Percentiles rank a stretch among this genome's conserved stretches.
Conservation (phyloP, 306 rosid genomes). For the Corylus americana region DNA sequence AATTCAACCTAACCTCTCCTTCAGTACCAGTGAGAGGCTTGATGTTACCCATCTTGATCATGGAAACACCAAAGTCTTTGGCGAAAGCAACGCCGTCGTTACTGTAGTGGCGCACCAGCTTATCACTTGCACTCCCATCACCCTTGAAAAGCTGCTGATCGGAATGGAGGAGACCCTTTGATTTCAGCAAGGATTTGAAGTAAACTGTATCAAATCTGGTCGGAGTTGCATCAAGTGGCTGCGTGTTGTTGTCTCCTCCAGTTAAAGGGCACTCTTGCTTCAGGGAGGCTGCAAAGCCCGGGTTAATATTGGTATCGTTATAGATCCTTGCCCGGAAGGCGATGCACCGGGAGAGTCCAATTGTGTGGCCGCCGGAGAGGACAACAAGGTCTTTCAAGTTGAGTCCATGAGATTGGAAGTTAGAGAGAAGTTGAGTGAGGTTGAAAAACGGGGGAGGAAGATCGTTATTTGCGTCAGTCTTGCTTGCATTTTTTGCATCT, state of each 20-base stretch:
- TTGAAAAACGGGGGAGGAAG: conserved; percentile 32
- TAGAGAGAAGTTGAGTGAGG: conserved; percentile 36
- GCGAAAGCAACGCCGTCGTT: neutral
- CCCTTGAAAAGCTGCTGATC: conserved; percentile 42
- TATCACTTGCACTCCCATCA: conserved; percentile 24
- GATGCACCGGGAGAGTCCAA: conserved; percentile 33
- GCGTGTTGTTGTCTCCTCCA: conserved; percentile 21
- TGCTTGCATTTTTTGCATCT: conserved; percentile 37
- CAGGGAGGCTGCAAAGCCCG: conserved; percentile 19
- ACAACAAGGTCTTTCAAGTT: conserved; percentile 33
- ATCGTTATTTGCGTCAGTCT: conserved; percentile 23
- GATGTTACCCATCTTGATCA: conserved; percentile 45
- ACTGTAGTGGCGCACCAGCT: conserved; percentile 26
- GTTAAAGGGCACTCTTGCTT: conserved; percentile 20
- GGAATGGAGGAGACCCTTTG: conserved; percentile 39
- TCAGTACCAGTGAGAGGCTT: conserved; percentile 34
- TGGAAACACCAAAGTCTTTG: conserved; percentile 29
- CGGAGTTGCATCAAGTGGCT: conserved; percentile 21
- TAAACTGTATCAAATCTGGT: conserved; percentile 19
- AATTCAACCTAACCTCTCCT: conserved; percentile 37
- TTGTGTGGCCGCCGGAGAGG: conserved; percentile 39
- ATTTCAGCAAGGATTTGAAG: conserved; percentile 28
- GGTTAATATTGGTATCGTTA: conserved; percentile 38
- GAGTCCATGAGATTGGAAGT: conserved; percentile 40
- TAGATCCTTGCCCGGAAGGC: conserved; percentile 28